Evolutionary conservation across 306 rosid species (phyloP).

Genomic region (Glycine tomentella): DNA sequence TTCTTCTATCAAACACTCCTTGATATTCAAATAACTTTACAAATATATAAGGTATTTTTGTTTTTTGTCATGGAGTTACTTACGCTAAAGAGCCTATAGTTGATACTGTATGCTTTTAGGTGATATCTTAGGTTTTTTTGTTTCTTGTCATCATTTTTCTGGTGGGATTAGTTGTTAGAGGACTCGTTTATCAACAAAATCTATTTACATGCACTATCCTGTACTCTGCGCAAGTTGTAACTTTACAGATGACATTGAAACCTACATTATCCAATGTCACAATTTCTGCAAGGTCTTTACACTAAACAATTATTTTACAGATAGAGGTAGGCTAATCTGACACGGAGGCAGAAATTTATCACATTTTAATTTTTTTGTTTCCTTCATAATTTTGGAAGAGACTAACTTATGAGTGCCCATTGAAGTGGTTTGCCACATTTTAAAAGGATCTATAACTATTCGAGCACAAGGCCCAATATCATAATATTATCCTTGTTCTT

Average conservation of each 20-base stretch:
- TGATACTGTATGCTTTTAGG: too few species aligned
- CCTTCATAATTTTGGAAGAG: neutral
- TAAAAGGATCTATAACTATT: neutral
- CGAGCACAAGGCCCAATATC: neutral
- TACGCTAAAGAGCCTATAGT: too few species aligned
- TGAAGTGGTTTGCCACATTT: neutral
- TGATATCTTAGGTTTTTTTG: too few species aligned
- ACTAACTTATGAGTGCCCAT: neutral
- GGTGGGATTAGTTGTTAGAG: neutral
- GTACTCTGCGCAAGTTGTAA: neutral
- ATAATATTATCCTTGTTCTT: neutral
- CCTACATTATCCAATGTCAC: neutral
- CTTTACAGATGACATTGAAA: constrained; percentile 4
- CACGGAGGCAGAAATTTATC: neutral
- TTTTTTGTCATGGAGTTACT: too few species aligned
- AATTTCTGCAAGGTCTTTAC: neutral
- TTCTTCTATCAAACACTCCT: too few species aligned
- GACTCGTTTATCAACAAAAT: neutral
- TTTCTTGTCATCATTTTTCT: too few species aligned
- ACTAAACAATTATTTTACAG: neutral
- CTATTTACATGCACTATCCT: neutral
- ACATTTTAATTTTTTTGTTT: neutral
- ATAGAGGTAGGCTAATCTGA: neutral
- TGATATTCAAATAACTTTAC: too few species aligned
- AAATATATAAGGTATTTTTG: too few species aligned